Evolutionary conservation across 2,329 filamentous ascomycete genomes (phyloP).

Genomic region (Hortaea werneckii): DNA sequence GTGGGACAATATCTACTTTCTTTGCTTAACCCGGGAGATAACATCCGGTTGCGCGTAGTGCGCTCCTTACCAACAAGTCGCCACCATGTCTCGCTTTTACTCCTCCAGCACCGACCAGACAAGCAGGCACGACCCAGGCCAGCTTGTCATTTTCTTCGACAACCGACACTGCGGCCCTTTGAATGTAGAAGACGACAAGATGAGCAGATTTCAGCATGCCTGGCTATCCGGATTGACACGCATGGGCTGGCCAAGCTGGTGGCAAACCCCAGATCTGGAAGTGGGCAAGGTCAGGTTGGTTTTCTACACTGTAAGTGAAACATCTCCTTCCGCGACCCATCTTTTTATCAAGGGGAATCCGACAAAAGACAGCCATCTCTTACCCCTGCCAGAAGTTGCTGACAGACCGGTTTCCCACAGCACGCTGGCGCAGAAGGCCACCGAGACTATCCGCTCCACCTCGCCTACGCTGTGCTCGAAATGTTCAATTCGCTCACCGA

Average conservation of each 20-base stretch:
- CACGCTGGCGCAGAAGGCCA: constrained; percentile 21
- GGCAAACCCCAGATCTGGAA: constrained; percentile 15
- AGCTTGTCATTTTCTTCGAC: constrained; percentile 24
- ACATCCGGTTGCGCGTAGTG: too few species aligned
- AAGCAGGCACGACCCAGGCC: constrained; percentile 21
- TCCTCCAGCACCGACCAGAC: constrained; percentile 8
- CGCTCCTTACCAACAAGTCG: too few species aligned
- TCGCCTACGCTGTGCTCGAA: constrained; percentile 20
- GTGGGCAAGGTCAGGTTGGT: constrained; percentile 20
- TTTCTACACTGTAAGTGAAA: constrained; percentile 14
- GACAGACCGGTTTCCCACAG: constrained; percentile 6
- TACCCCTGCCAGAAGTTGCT: too few species aligned
- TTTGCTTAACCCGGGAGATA: too few species aligned
- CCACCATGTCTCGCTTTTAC: constrained; percentile 8
- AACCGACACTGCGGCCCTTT: constrained; percentile 11
- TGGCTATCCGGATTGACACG: constrained; percentile 16
- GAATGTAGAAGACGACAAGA: constrained; percentile 14
- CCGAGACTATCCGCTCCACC: constrained; percentile 21
- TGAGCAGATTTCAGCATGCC: constrained; percentile 16
- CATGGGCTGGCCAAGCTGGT: constrained; percentile 15
- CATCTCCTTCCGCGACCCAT: neutral
- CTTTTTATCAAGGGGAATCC: neutral
- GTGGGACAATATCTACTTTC: too few species aligned
- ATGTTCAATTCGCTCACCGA: constrained; percentile 24
- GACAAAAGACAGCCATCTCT: too few species aligned